Base-by-base conservation (phyloP, 164 flowering plant species). In the Malania oleifera region DNA sequence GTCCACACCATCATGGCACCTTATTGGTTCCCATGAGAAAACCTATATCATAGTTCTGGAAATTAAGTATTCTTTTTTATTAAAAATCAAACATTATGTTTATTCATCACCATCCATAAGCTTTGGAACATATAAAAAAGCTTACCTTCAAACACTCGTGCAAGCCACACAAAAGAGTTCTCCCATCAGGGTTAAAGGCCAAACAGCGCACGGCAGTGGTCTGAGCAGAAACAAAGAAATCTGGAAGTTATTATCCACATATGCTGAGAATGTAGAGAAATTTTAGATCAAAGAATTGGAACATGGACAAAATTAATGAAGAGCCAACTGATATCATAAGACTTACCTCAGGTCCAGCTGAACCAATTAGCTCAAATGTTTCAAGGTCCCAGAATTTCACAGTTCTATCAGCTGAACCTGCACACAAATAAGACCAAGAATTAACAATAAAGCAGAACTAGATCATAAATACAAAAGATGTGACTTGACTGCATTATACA, bases 381-480 rank as follows among this genome's bases (percentile, higher is more conserved):
- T 95, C 99, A 72, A 95, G 93, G 71, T 95, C 99, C 99, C 99
- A 95, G 65, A 88, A 95, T 71, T 91, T 95, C 37, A 95, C 97
- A 41, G 97, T 95, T 69, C 79, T 79, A 70, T 95, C 99, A 65
- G 96, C 84, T 28, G 99, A 90, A 70, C 99, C 99, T 93, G 83
- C 27, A 11, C 55, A 71, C 15, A 41, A 44, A 35, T 13, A 45
- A 57, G 20, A 38, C 38, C 25, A 14, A 35, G 43, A 20, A 43
- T 47, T 4, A 25, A n/a, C 34, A 38, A 60, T 20, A 24, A 31
- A 43, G 23, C 25, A 10, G 17, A 1, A 7, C 4, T 37, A 1
- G 35, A 4, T 9, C 9, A 31, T 4, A 31, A 9, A 31, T 31
- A 31, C 6, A 31, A n/a, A 31, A 31, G 4, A 31, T 31, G 6